Conservation (phyloP, 139 green algal species). For the Ettlia oleoabundans region DNA sequence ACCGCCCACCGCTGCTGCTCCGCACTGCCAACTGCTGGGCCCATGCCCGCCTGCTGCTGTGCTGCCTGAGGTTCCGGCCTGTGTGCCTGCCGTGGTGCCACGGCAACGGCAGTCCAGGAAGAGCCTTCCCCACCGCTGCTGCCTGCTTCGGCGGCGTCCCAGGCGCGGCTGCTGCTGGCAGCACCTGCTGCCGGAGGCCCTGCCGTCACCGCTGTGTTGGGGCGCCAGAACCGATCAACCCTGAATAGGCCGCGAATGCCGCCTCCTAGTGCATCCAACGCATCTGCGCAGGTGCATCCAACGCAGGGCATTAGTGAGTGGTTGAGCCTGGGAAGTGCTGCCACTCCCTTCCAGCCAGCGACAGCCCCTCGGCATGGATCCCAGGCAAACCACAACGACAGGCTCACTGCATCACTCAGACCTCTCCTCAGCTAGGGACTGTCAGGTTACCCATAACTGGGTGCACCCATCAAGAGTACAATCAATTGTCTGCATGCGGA, state of each 20-base stretch:
- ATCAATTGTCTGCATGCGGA: no score
- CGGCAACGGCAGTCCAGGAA: constrained; percentile 24
- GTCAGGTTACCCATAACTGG: no score
- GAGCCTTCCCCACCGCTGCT: background rate
- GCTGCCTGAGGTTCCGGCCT: background rate
- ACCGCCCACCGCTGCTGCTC: constrained; percentile 13
- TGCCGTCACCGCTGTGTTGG: constrained; percentile 4
- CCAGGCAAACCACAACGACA: no score
- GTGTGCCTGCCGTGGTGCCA: background rate
- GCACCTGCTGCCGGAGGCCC: background rate
- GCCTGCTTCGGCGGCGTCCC: no score
- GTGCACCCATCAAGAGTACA: no score
- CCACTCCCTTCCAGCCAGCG: no score
- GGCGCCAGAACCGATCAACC: constrained; percentile 39
- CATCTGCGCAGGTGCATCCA: no score
- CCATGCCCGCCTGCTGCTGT: background rate
- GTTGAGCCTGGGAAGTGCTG: no score
- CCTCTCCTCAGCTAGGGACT: no score
- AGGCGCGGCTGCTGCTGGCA: background rate
- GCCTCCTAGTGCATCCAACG: constrained; percentile 51
- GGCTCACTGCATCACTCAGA: no score
- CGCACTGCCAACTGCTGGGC: background rate
- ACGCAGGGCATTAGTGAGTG: no score
- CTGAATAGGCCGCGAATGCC: constrained; percentile 65
- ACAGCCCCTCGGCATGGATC: no score